Base-by-base conservation (phyloP, 228 moss, liverwort and hornwort species). In the Sphagnum magellanicum region DNA sequence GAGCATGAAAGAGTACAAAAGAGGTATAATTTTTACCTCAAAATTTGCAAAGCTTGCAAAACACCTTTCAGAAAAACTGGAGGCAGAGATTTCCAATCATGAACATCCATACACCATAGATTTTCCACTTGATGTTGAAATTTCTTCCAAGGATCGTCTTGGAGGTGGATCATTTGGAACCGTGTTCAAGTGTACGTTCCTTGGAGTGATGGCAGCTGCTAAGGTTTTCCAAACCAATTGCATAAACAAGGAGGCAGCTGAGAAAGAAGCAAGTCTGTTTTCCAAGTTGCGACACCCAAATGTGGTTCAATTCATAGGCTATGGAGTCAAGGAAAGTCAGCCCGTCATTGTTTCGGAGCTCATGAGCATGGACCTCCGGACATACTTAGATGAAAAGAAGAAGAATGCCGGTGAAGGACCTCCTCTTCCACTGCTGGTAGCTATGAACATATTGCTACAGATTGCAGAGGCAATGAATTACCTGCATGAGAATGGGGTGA, bases 401-500 rank as follows among this genome's bases (percentile, higher is more conserved):
- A 77, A 77, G 64, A 32, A 32, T 32, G 59, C 53, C 50, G 74
- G 57, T 14, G 57, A 70, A 63, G 32, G 32, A 32, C 32, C 0
- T 32, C 81, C 81, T 14, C 53, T 78, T 48, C n/a, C 75, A 4
- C 84, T 68, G 49, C 75, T 84, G 16, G 77, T 74, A 69, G 81
- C 78, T 17, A 72, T 81, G 50, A 68, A 71, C 16, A 75, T 84
- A 60, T 55, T 84, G 59, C 8, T 78, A 51, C 84, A 84, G 47
- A 76, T 81, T 13, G 84, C 70, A 12, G 73, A 81, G 69, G 84
- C 60, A 50, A 81, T 84, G 84, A 80, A 70, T 51, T 84, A 84
- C 48, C 84, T 84, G 48, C 84, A 81, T 65, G 78, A 84, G 59
- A 73, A 71, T 49, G 57, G 75, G 47, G 69, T 84, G 61, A 55